phyloP scores from a whole-genome alignment of 2,329 filamentous ascomycete genomes.

The Aurifilum marmelostoma region DNA sequence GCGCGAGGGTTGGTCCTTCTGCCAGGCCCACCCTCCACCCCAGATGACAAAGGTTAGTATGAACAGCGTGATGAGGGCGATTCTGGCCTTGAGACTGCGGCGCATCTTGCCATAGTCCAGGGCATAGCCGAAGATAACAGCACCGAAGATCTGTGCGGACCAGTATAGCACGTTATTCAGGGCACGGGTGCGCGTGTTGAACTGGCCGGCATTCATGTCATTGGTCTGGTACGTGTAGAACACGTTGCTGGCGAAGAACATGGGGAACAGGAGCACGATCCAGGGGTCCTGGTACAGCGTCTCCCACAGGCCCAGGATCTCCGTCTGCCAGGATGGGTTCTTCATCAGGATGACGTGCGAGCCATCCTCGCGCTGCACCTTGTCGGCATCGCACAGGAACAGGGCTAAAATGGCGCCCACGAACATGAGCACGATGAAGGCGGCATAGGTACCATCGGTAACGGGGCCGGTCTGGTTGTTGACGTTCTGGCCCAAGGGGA shows the following conservation, averaged over 20 bases:
- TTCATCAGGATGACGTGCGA: conserved; percentile 85
- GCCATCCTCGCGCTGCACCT: conserved; percentile 76
- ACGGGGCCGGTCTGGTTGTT: conserved; percentile 58
- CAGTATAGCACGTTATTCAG: conserved; percentile 83
- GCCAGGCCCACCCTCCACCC: conserved; percentile 82
- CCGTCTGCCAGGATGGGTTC: conserved; percentile 83
- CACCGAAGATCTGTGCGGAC: conserved; percentile 76
- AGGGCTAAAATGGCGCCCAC: conserved; percentile 71
- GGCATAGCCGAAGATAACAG: conserved; percentile 70
- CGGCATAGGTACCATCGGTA: conserved; percentile 82
- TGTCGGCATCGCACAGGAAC: conserved; percentile 70
- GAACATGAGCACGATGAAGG: conserved; percentile 83
- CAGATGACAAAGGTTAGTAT: conserved; percentile 75
- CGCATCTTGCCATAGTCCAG: conserved; percentile 65
- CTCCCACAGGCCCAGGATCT: conserved; percentile 75
- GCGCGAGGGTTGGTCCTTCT: conserved; percentile 62
- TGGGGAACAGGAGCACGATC: conserved; percentile 76
- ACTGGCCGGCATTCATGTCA: conserved; percentile 69
- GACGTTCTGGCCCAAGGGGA: conserved; percentile 75
- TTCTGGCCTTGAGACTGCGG: conserved; percentile 70
- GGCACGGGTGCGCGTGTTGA: conserved; percentile 72
- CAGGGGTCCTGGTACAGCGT: conserved; percentile 72
- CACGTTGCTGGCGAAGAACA: conserved; percentile 81
- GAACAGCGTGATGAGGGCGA: conserved; percentile 64
- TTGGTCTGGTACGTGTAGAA: conserved; percentile 80